phyloP scores from a whole-genome alignment of 2,329 filamentous ascomycete species.

The Magnaporthiopsis incrustans region DNA sequence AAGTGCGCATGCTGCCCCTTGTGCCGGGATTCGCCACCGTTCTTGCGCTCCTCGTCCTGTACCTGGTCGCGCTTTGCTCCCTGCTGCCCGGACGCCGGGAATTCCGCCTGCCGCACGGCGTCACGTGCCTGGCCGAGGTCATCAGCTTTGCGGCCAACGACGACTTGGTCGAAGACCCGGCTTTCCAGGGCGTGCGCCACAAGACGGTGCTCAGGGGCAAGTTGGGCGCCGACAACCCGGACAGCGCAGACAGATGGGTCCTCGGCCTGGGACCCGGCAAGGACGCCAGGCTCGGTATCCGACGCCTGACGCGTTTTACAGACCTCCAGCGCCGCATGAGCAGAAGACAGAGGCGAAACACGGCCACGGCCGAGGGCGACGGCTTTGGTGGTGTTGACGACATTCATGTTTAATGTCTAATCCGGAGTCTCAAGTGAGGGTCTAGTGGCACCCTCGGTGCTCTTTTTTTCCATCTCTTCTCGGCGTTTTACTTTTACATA shows the following conservation, averaged over 20 bases:
- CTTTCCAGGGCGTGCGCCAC: conserved; percentile 57
- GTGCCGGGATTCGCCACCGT: conserved; percentile 65
- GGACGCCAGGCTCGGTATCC: conserved; percentile 34
- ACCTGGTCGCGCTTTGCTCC: conserved; percentile 53
- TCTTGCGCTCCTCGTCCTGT: conserved; percentile 65
- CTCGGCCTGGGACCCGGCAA: conserved; percentile 32
- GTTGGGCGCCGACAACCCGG: conserved; percentile 44
- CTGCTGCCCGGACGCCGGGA: conserved; percentile 47
- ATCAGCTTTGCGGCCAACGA: conserved; percentile 70
- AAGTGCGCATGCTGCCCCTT: conserved; percentile 62
- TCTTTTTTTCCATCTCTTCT: neutral
- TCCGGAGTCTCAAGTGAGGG: neutral
- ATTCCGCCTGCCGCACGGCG: conserved; percentile 64
- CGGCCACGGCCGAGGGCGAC: neutral
- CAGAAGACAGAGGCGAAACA: conserved; percentile 15
- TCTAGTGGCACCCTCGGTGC: neutral
- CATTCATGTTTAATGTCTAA: neutral
- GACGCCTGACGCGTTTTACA: conserved; percentile 36
- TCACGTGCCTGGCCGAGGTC: conserved; percentile 66
- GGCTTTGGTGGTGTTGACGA: neutral
- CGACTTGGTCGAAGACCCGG: conserved; percentile 61
- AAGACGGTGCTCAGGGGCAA: conserved; percentile 61
- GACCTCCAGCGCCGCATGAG: conserved; percentile 26
- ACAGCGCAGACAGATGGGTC: conserved; percentile 35
- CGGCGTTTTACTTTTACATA: neutral